Conservation (phyloP, 1,139 yeast species). For the Kodamaea sp. region DNA sequence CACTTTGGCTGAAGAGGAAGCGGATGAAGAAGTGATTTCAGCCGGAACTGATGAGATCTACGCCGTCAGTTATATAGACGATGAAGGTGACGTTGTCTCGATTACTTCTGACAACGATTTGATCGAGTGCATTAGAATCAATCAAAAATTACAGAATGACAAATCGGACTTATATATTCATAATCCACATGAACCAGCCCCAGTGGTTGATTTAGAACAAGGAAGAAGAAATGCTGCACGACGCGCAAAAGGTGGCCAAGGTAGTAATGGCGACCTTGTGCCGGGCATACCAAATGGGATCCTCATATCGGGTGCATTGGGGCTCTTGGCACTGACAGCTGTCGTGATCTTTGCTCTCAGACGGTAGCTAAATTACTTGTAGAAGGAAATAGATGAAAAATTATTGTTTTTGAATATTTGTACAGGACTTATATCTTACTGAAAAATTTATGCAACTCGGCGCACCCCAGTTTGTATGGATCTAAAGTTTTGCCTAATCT, state of each 20-base stretch:
- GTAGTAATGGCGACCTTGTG: slow-evolving; percentile 28
- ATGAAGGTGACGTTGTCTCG: slow-evolving; percentile 79
- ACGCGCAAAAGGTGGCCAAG: slow-evolving; percentile 9
- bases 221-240: slow-evolving; percentile 1
- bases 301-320: slow-evolving; percentile 60
- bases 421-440: not conserved
- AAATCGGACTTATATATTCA: slow-evolving; percentile 75
- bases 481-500: not conserved
- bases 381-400: not conserved
- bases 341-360: slow-evolving; percentile 50
- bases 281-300: slow-evolving; percentile 59
- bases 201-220: slow-evolving; percentile 16
- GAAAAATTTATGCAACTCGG: not conserved
- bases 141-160: slow-evolving; percentile 45
- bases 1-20: slow-evolving; percentile 1
- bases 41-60: slow-evolving; percentile 29
- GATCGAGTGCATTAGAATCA: slow-evolving; percentile 61
- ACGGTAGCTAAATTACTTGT: slow-evolving; percentile 16
- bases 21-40: slow-evolving; percentile 12
- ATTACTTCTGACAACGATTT: slow-evolving; percentile 74
- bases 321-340: slow-evolving; percentile 59
- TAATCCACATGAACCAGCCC: slow-evolving; percentile 54
- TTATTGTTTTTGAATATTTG: not conserved
- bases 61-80: slow-evolving; percentile 78
- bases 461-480: not conserved